These are phyloP conservation scores for Wickerhamiella domercqiae DNA, from an alignment of 805 yeast genomes.

Conservation along the genomic window DNA sequence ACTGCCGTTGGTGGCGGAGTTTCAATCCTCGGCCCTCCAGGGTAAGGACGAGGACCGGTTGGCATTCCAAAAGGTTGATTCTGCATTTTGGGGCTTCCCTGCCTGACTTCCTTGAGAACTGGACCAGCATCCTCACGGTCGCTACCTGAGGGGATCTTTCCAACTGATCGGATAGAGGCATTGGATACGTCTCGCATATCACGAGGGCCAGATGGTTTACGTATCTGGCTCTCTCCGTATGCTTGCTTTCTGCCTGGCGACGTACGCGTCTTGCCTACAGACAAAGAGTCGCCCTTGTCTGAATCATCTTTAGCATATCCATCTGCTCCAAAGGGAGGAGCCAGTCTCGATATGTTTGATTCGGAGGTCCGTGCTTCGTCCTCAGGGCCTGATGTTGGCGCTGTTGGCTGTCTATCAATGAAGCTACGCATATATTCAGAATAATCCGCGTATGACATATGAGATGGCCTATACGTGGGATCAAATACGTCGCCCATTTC, in stretches of 20 bases:
- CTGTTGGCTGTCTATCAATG: conserved; percentile 6
- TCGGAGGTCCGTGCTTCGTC: too few species aligned
- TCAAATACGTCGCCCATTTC: conserved; percentile 13
- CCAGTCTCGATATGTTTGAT: too few species aligned
- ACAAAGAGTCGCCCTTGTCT: too few species aligned
- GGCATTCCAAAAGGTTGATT: not conserved
- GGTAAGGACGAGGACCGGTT: not conserved
- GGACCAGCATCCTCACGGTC: not conserved
- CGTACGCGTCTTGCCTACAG: too few species aligned
- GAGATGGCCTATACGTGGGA: conserved; percentile 14
- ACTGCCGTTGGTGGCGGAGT: not conserved
- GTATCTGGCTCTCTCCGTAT: too few species aligned
- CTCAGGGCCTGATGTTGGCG: too few species aligned
- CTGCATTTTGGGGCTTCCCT: not conserved
- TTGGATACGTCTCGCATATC: not conserved
- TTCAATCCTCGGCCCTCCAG: not conserved
- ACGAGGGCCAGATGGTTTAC: not conserved
- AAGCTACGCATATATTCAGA: conserved; percentile 19
- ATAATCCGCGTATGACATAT: conserved; percentile 19
- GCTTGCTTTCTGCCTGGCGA: too few species aligned
- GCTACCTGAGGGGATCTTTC: not conserved
- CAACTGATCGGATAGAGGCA: not conserved
- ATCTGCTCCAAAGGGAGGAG: too few species aligned
- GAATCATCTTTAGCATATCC: too few species aligned
- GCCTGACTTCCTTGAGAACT: not conserved